Percentiles rank a stretch among this genome's conserved stretches.
These are phyloP conservation scores for Dendrostoma leiphaemia DNA, from an alignment of 2,329 filamentous ascomycete genomes.

Conservation along the genomic window DNA sequence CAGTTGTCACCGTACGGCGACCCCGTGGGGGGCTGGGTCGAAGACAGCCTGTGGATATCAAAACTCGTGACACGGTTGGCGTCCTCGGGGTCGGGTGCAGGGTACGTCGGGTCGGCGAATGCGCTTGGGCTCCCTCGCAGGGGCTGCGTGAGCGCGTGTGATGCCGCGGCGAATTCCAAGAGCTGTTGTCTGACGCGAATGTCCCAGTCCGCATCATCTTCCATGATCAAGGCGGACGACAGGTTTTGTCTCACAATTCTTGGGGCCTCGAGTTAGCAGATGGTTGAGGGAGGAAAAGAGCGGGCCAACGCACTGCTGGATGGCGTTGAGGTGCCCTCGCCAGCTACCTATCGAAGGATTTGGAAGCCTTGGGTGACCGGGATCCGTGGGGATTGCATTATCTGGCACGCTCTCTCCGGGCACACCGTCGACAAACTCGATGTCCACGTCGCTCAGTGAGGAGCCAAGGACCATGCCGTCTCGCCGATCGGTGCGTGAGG, in stretches of 20 bases:
- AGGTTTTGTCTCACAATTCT: constrained; percentile 38
- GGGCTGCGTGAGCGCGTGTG: constrained; percentile 22
- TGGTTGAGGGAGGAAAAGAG: too few relatives aligned
- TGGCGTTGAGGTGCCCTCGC: constrained; percentile 39
- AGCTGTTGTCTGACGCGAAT: constrained; percentile 39
- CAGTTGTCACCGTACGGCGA: constrained; percentile 49
- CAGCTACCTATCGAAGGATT: constrained; percentile 33
- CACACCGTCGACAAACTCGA: constrained; percentile 47
- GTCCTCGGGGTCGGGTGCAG: constrained; percentile 11
- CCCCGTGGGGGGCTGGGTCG: constrained; percentile 17
- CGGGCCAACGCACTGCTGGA: constrained; percentile 28
- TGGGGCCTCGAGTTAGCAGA: background rate
- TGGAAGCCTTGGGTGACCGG: constrained; percentile 28
- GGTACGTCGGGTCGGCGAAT: constrained; percentile 28
- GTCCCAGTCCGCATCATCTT: constrained; percentile 49
- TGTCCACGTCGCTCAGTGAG: constrained; percentile 39
- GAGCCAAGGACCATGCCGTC: constrained; percentile 48
- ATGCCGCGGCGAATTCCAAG: constrained; percentile 25
- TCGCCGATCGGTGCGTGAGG: constrained; percentile 47
- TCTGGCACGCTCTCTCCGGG: constrained; percentile 35
- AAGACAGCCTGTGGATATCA: constrained; percentile 17
- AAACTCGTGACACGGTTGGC: constrained; percentile 8
- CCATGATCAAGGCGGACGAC: constrained; percentile 39
- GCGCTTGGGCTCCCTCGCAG: constrained; percentile 12
- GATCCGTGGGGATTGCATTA: constrained; percentile 33